phyloP scores from a whole-genome alignment of 192 early-diverging fungal species.

The Haplosporangium gracile region DNA sequence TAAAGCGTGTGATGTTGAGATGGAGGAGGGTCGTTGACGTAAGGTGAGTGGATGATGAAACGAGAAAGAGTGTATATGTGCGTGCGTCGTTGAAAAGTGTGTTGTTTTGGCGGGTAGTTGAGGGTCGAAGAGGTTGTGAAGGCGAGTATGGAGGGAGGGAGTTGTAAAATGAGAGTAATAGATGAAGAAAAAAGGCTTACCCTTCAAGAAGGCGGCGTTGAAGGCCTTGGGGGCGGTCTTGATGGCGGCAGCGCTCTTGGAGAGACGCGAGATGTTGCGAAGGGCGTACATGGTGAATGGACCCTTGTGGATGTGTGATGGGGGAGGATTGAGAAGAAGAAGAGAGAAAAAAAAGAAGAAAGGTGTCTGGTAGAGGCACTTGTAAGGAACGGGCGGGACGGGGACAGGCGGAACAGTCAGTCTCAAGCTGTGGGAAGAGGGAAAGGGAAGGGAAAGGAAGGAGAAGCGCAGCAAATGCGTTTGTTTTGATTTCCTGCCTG shows the following conservation, averaged over 20 bases:
- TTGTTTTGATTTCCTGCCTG: slow-evolving; percentile 8
- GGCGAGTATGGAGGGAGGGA: background rate
- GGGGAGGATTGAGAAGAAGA: slow-evolving; percentile 20
- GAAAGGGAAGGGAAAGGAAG: background rate
- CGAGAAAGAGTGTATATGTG: background rate
- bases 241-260: slow-evolving; percentile 52
- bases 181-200: slow-evolving; percentile 24
- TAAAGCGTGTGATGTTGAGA: background rate
- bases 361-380: background rate
- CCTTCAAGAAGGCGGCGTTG: slow-evolving; percentile 55
- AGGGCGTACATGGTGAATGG: slow-evolving; percentile 40
- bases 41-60: background rate
- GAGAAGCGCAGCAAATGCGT: slow-evolving; percentile 7
- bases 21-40: background rate
- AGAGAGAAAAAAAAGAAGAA: slow-evolving; percentile 5
- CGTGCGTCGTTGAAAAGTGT: background rate
- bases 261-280: slow-evolving; percentile 56
- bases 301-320: slow-evolving; percentile 21
- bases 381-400: slow-evolving; percentile 8
- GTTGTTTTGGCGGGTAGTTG: background rate
- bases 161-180: background rate
- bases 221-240: slow-evolving; percentile 54
- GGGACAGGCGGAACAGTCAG: background rate
- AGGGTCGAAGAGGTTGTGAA: background rate
- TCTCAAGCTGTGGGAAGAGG: background rate